Base-by-base conservation (phyloP, 1,284 basidiomycete genomes). In the Xerocomus minutiporus region DNA sequence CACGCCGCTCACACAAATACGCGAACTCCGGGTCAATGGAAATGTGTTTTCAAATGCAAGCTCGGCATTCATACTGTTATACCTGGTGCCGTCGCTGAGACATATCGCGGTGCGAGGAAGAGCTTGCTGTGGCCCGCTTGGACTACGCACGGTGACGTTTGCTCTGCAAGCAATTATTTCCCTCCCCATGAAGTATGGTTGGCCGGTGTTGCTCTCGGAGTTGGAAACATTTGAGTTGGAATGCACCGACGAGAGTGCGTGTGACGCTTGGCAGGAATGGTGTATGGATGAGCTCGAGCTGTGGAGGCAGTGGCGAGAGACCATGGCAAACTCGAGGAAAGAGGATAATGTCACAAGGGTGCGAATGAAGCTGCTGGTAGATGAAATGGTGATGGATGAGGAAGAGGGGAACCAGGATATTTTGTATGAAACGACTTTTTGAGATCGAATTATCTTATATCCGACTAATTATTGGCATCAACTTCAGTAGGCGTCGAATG, bases 31-130 rank as follows among this genome's bases (percentile, higher is more conserved):
- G 15, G 8, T 62, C 13, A 34, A 28, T 4, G 62, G 60, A 11
- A 40, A 15, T 6, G 58, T 34, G 3, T 61, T 64, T 48, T 13
- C 25, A 23, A 52, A 48, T 12, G 25, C 60, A 23, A 39, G 11
- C 13, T 41, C 59, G 12, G 61, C 61, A 29, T 63, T 58, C 8
- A 26, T 52, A 12, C 28, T 64, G 26, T 61, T 62, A 20, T 42
- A 48, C 20, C 23, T 65, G 43, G 25, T 62, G 34, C 63, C 61
- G 3, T 52, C 55, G 23, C 1, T 55, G 39, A 46, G 42, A n/a
- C 49, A 26, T 8, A n/a, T 62, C 3, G 44, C 42, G 2, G 41
- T 63, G n/a, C 60, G 52, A 15, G 62, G 60, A 20, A 42, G 42
- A 3, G 58, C 44, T 3, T 58, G 51, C 8, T 46, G 55, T 12